These are phyloP conservation scores for Geranium incanum DNA, from an alignment of 441 rosid genomes.

Conservation along the genomic window DNA sequence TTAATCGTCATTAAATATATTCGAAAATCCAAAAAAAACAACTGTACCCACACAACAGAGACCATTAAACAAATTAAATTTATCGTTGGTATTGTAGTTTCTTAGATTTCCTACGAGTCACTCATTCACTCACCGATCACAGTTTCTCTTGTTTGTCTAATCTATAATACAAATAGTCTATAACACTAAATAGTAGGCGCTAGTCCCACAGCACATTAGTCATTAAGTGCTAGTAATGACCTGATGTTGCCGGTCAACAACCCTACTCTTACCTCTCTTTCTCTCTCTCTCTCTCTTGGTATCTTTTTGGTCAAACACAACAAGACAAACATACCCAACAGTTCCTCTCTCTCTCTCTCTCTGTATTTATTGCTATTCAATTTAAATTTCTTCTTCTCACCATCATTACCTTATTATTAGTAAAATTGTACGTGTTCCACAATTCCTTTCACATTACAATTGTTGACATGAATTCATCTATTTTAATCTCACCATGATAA, in stretches of 20 bases:
- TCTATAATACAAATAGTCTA: background rate
- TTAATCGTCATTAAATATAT: background rate
- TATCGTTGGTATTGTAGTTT: background rate
- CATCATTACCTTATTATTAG: slow-evolving; percentile 9
- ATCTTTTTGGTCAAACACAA: background rate
- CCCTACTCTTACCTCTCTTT: background rate
- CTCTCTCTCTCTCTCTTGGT: background rate
- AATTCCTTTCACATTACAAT: background rate
- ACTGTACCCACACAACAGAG: background rate
- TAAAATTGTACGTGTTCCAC: background rate
- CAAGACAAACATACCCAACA: background rate
- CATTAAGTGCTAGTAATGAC: background rate
- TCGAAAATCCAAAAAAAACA: background rate
- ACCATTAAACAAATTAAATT: background rate
- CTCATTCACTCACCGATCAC: background rate
- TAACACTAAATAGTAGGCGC: background rate
- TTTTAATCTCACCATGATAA: background rate
- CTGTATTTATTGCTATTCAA: background rate
- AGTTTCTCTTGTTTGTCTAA: background rate
- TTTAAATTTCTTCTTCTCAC: background rate
- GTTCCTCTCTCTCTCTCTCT: background rate
- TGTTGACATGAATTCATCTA: background rate
- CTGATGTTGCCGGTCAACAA: slow-evolving; percentile 8
- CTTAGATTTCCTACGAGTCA: background rate
- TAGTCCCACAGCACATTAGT: background rate